Conservation (phyloP, 176 grass and related monocot genomes). For the Aegilops tauschii region DNA sequence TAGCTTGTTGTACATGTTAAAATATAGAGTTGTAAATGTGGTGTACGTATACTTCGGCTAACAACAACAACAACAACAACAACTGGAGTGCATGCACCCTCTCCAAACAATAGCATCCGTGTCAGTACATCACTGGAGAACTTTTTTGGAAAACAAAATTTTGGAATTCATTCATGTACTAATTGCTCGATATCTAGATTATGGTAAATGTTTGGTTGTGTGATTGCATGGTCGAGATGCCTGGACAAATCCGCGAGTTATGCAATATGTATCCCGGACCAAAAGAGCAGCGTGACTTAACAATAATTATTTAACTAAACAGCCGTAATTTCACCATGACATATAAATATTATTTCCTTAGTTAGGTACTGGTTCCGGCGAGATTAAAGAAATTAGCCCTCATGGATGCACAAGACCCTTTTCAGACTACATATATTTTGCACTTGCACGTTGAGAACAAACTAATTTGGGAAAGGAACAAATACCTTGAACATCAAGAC, state of each 20-base stretch:
- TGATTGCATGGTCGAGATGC: background rate
- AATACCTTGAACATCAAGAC: background rate
- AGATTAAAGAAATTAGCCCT: background rate
- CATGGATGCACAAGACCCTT: too few species aligned
- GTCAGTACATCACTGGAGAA: too few species aligned
- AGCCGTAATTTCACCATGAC: background rate
- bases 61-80: too few species aligned
- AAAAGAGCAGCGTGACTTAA: background rate
- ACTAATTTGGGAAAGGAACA: background rate
- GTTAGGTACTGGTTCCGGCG: background rate
- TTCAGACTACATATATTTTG: background rate
- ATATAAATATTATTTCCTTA: background rate
- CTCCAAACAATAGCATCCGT: too few species aligned
- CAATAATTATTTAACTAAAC: background rate
- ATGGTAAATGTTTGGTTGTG: background rate
- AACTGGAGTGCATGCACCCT: too few species aligned
- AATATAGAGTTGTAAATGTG: too few species aligned
- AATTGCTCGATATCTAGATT: background rate
- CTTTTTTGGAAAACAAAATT: background rate
- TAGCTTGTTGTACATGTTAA: background rate
- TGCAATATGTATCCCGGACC: background rate
- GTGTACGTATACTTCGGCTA: too few species aligned
- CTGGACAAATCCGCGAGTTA: too few species aligned
- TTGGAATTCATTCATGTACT: background rate
- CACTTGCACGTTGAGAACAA: background rate